Evolutionary conservation across 306 rosid genomes (phyloP), one percentile per base, ranked within the genome.

Genomic region (Ochetophila trinervis): DNA sequence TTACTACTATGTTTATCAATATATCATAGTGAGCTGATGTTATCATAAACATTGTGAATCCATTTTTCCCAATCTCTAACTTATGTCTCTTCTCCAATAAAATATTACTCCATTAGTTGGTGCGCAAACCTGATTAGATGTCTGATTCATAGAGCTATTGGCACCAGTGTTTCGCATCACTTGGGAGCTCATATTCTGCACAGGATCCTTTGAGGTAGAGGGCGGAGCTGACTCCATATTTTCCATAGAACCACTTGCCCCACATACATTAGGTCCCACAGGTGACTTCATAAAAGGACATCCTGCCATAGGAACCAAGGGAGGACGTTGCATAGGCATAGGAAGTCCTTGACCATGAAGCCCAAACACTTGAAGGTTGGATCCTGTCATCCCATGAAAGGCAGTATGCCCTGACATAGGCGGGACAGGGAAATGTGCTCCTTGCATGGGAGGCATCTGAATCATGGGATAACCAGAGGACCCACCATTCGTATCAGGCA

Each of bases 371-470:
- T 77, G 88, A 76, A 79, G 84, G 74, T 85, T 87, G 59, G 95
- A 75, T 71, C 93, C 81, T 32, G 81, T 45, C 87, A 87, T 79
- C 56, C 87, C 90, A 71, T 80, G 84, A 51, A 85, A 76, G 51
- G 70, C 83, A 30, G 82, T 20, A 40, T 78, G 82, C 71, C 88
- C 95, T 50, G 88, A 57, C 63, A 85, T 64, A 34, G 85, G 89
- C 6, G 79, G 60, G 73, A 66, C 70, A 13, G 94, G 91, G 36
- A 86, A 79, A 68, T 84, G 97, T 66, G 83, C 72, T 74, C 93
- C 94, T 69, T 85, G 95, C 88, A 89, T 66, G 27, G 84, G 87
- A 51, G 96, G 95, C 73, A 78, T 70, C 66, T 83, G 97, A 72
- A 80, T 68, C 89, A 87, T 84, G 65, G 94, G 90, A 71, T 78